These are phyloP conservation scores for Wilhelminamyces savonicus DNA, from an alignment of 805 yeast genomes.

Conservation along the genomic window DNA sequence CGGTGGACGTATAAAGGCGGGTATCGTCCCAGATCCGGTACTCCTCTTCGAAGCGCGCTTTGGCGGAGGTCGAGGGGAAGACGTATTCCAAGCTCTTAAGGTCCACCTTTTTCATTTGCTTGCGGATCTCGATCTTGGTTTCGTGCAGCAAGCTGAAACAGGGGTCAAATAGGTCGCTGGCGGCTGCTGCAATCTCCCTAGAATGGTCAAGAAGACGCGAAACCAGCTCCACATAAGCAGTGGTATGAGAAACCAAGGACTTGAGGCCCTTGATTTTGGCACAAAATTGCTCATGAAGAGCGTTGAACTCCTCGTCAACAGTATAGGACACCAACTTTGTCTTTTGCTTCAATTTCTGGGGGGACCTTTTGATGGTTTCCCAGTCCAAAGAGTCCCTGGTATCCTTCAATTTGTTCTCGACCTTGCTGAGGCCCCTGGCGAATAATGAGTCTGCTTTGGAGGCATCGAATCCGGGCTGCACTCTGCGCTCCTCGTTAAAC, in stretches of 20 bases:
- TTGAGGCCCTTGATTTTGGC: slow-evolving; percentile 11
- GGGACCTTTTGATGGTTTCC: slow-evolving; percentile 14
- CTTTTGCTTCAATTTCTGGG: slow-evolving; percentile 26
- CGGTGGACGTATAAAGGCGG: slow-evolving; percentile 11
- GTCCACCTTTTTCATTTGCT: too few relatives aligned
- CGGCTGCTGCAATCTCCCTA: slow-evolving; percentile 9
- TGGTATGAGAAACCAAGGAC: slow-evolving; percentile 10
- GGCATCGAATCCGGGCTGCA: slow-evolving; percentile 18
- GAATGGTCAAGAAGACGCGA: slow-evolving; percentile 4
- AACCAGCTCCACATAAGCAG: slow-evolving; percentile 3
- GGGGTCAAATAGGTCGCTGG: slow-evolving; percentile 17
- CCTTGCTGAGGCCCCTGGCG: slow-evolving; percentile 26
- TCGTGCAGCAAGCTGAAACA: slow-evolving; percentile 9
- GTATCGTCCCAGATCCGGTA: slow-evolving; percentile 14
- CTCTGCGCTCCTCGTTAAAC: slow-evolving; percentile 15
- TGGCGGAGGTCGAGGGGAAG: slow-evolving; percentile 2
- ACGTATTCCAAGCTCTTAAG: slow-evolving; percentile 4
- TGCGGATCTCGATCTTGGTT: too few relatives aligned
- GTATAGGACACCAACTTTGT: slow-evolving; percentile 32
- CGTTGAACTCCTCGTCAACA: slow-evolving; percentile 34
- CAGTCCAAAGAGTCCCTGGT: slow-evolving; percentile 17
- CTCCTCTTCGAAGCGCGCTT: slow-evolving; percentile 3
- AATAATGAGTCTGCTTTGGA: slow-evolving; percentile 29
- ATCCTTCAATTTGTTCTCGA: slow-evolving; percentile 16
- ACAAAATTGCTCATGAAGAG: slow-evolving; percentile 14